Conservation (phyloP, 1,284 basidiomycete species). For the Erythrobasidium hasegawianum region DNA sequence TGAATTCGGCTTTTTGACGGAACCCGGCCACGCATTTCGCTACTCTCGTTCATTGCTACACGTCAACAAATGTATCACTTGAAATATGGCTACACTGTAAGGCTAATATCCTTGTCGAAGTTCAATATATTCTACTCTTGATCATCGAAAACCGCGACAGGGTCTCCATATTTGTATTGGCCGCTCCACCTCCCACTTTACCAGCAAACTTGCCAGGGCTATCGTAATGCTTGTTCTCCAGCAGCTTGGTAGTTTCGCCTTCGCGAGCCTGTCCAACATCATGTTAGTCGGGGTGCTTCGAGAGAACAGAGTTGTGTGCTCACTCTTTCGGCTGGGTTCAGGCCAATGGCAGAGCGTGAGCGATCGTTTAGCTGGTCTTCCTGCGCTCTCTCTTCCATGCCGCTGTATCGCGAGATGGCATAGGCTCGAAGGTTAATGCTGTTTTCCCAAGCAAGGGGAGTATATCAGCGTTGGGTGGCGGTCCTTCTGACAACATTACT, state of each 20-base stretch:
- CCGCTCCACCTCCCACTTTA: slow-evolving; percentile 5
- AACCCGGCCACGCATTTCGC: background rate
- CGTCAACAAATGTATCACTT: background rate
- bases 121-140: slow-evolving; percentile 40
- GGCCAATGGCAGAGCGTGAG: slow-evolving; percentile 77
- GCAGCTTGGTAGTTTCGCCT: slow-evolving; percentile 5
- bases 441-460: too few relatives aligned
- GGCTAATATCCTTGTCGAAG: background rate
- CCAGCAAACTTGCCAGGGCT: slow-evolving; percentile 25
- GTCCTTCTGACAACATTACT: slow-evolving; percentile 2
- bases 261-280: slow-evolving; percentile 12
- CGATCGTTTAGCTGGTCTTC: slow-evolving; percentile 75
- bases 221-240: slow-evolving; percentile 32
- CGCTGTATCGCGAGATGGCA: slow-evolving; percentile 67
- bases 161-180: slow-evolving; percentile 28
- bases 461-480: too few relatives aligned
- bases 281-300: background rate
- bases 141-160: slow-evolving; percentile 43
- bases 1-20: background rate
- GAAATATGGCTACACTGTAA: too few relatives aligned
- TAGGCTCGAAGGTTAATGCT: slow-evolving; percentile 73
- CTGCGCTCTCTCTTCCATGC: slow-evolving; percentile 68
- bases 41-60: background rate
- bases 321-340: slow-evolving; percentile 77
- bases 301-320: slow-evolving; percentile 42